Percentiles rank a stretch among this genome's conserved stretches.
Evolutionary conservation across 306 rosid species (phyloP).

Genomic region (Malus fusca): DNA sequence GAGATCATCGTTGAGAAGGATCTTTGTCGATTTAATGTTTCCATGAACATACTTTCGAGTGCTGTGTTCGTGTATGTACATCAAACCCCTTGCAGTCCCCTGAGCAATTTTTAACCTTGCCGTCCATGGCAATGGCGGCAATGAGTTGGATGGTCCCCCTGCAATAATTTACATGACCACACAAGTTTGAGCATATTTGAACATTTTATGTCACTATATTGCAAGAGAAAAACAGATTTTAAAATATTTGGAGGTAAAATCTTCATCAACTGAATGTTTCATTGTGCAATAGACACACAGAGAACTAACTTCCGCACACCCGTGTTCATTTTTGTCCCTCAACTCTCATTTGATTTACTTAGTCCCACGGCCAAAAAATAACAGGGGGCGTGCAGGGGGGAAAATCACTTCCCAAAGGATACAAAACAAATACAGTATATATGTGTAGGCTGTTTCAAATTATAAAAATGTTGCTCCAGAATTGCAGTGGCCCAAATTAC

Average conservation of each 20-base stretch:
- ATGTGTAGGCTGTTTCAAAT: too few relatives aligned
- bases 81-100: slow-evolving; percentile 71
- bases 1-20: slow-evolving; percentile 64
- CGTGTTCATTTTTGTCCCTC: too few relatives aligned
- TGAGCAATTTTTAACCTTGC: slow-evolving; percentile 64
- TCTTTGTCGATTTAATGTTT: slow-evolving; percentile 61
- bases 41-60: slow-evolving; percentile 70
- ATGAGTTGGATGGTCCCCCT: slow-evolving; percentile 48
- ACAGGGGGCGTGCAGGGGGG: too few relatives aligned
- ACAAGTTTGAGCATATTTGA: background rate
- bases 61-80: slow-evolving; percentile 59
- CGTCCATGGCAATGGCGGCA: slow-evolving; percentile 53
- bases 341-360: too few relatives aligned
- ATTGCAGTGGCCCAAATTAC: background rate
- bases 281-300: background rate
- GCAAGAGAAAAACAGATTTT: background rate
- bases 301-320: background rate
- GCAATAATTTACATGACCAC: slow-evolving; percentile 14
- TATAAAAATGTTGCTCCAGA: too few relatives aligned
- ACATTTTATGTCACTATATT: background rate
- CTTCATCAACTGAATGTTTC: background rate
- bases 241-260: background rate
- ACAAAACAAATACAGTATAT: background rate
- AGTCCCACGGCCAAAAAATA: too few relatives aligned
- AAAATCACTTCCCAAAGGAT: background rate